Evolutionary conservation across 805 yeast species (phyloP), one percentile per base, ranked within the genome.

Genomic region (Saccharomycopsis sp.): DNA sequence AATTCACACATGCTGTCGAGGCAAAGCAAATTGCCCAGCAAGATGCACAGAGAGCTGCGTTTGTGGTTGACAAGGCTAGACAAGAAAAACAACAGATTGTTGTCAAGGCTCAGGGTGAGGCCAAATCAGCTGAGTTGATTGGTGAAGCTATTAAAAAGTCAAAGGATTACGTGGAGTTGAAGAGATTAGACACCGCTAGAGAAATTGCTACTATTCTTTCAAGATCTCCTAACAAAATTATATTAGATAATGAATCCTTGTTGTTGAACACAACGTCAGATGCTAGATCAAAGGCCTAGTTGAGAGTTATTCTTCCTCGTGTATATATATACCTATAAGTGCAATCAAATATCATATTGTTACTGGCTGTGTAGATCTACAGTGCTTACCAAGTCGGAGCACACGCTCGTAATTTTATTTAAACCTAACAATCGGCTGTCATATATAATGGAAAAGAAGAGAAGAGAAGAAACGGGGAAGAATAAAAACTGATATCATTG

Each of bases 21-120:
- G 96, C 97, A 59, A 94, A 94, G 75, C 99, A 94, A 78, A 94
- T 94, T 74, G 98, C 99, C 29, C 99, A 94, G 74, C 99, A 94
- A 78, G 99, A 94, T 71, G 98, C 99, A 20, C 97, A 94, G 75
- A 86, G 96, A 73, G 98, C 99, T 7, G 97, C 98, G 0, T 94
- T 92, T 66, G 79, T 94, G 50, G 99, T 94, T 56, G 99, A 94
- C 73, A 89, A 91, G 71, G 99, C 99, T 7, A 84, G 89, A 67
- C 99, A 94, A 75, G 98, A 94, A 76, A 94, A 94, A 73, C 98
- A 94, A 75, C 96, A 96, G 70, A 80, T 90, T 77, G 96, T 94
- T 63, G 97, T 94, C 59, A 90, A 87, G 73, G 98, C 99, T 12
- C 89, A 90, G 72, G 99, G 99, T 83, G 99, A 94, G 76, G 99